A percentile compares a stretch with the other conserved stretches of the same genome.
Evolutionary conservation across 352 stramenopile genomes (phyloP).

Genomic region (Globisporangium paroecandrum): DNA sequence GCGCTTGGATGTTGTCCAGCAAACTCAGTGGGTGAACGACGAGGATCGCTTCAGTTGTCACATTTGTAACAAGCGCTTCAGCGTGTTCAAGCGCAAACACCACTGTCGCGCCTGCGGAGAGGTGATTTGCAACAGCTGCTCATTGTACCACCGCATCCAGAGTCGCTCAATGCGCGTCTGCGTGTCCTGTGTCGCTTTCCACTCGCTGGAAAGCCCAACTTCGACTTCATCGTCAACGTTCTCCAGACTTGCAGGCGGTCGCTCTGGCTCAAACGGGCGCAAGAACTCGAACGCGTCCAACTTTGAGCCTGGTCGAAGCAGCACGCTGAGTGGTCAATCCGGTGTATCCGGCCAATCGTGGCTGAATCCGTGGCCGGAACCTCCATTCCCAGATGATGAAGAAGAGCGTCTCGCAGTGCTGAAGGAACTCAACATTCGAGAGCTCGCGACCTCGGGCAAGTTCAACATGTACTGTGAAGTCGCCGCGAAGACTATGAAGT

Average conservation of each 20-base stretch:
- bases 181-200: constrained; percentile 80
- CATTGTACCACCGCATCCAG: constrained; percentile 80
- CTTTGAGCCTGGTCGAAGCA: constrained; percentile 42
- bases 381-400: constrained; percentile 75
- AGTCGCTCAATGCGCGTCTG: constrained; percentile 83
- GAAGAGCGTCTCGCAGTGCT: constrained; percentile 68
- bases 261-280: constrained; percentile 28
- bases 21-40: constrained; percentile 83
- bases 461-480: constrained; percentile 90
- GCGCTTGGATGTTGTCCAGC: constrained; percentile 70
- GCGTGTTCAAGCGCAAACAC: constrained; percentile 87
- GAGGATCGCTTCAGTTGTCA: constrained; percentile 83
- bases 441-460: constrained; percentile 66
- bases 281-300: constrained; percentile 66
- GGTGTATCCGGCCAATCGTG: constrained; percentile 40
- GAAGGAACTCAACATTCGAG: constrained; percentile 77
- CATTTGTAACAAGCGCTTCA: constrained; percentile 88
- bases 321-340: constrained; percentile 43
- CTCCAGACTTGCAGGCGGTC: constrained; percentile 24
- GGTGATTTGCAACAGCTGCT: constrained; percentile 85
- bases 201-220: constrained; percentile 74
- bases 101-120: constrained; percentile 83
- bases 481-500: constrained; percentile 86
- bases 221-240: constrained; percentile 52
- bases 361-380: constrained; percentile 81